A percentile compares a stretch with the other conserved stretches of the same genome.
These are phyloP conservation scores for Coemansia sp. DNA, from an alignment of 192 early-diverging fungal species.

Conservation along the genomic window DNA sequence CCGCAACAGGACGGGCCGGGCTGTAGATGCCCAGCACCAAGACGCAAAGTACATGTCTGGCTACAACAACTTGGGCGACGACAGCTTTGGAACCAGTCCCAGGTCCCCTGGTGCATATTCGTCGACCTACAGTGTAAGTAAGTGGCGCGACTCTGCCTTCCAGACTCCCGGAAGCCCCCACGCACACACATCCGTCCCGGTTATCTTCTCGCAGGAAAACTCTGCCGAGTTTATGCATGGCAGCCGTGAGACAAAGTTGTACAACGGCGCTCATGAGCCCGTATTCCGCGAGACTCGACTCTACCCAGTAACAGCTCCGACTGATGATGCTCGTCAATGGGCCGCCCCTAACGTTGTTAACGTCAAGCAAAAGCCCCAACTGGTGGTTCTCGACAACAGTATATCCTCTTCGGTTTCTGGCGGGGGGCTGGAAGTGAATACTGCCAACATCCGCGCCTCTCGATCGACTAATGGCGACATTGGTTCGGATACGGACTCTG, in stretches of 20 bases:
- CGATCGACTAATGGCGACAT: neutral
- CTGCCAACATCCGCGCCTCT: constrained; percentile 4
- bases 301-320: constrained; percentile 14
- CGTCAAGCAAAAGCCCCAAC: constrained; percentile 38
- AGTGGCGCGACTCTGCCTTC: constrained; percentile 41
- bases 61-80: constrained; percentile 44
- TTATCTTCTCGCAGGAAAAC: constrained; percentile 39
- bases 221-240: constrained; percentile 10
- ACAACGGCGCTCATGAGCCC: constrained; percentile 8
- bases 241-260: constrained; percentile 35
- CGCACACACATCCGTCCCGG: constrained; percentile 44
- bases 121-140: constrained; percentile 43
- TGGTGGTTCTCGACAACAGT: constrained; percentile 26
- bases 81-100: constrained; percentile 21
- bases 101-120: constrained; percentile 24
- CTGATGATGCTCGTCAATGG: constrained; percentile 37
- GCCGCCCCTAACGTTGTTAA: constrained; percentile 40
- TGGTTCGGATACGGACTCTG: neutral
- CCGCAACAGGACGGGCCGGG: constrained; percentile 19
- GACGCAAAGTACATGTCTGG: constrained; percentile 45
- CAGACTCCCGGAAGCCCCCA: neutral
- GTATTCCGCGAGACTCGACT: constrained; percentile 41
- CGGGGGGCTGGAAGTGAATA: constrained; percentile 12
- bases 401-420: constrained; percentile 13
- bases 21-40: constrained; percentile 25